Percentiles rank a stretch among this genome's conserved stretches.
phyloP scores from a whole-genome alignment of 179 eudicot species.

The Corrigiola litoralis region DNA sequence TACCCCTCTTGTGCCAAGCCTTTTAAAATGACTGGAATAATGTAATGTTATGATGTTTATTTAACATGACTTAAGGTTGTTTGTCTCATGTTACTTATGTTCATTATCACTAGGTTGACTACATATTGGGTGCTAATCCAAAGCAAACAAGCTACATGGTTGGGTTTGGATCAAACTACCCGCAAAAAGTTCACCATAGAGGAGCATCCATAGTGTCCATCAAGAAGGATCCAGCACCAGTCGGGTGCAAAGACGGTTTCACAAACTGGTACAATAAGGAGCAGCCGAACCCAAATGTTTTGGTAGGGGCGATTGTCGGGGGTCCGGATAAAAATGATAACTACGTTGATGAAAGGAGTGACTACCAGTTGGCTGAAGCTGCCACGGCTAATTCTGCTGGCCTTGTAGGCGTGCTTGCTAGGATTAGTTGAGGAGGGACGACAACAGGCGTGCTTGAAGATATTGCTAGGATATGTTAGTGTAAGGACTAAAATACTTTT shows the following conservation, averaged over 20 bases:
- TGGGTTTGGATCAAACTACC: constrained; percentile 53
- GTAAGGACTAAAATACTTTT: too few relatives aligned
- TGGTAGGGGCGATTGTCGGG: constrained; percentile 62
- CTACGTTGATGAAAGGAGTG: constrained; percentile 40
- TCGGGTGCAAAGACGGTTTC: constrained; percentile 55
- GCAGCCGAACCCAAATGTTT: constrained; percentile 49
- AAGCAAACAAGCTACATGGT: constrained; percentile 54
- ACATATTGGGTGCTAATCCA: constrained; percentile 64
- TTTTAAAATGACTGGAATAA: too few relatives aligned
- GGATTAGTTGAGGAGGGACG: constrained; percentile 17
- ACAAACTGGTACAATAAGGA: constrained; percentile 31
- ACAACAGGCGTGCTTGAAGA: background rate
- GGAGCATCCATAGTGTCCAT: constrained; percentile 54
- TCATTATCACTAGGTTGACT: constrained; percentile 41
- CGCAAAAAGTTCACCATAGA: constrained; percentile 62
- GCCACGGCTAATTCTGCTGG: constrained; percentile 52
- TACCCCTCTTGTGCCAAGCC: too few relatives aligned
- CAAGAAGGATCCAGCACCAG: constrained; percentile 20
- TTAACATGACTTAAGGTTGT: background rate
- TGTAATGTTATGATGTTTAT: too few relatives aligned
- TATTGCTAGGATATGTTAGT: too few relatives aligned
- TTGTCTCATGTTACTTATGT: background rate
- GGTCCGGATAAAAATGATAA: constrained; percentile 66
- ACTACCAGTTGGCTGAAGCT: constrained; percentile 49
- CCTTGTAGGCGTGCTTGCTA: constrained; percentile 59